These are phyloP conservation scores for Candida nanaspora DNA, from an alignment of 805 yeast species.

Conservation along the genomic window DNA sequence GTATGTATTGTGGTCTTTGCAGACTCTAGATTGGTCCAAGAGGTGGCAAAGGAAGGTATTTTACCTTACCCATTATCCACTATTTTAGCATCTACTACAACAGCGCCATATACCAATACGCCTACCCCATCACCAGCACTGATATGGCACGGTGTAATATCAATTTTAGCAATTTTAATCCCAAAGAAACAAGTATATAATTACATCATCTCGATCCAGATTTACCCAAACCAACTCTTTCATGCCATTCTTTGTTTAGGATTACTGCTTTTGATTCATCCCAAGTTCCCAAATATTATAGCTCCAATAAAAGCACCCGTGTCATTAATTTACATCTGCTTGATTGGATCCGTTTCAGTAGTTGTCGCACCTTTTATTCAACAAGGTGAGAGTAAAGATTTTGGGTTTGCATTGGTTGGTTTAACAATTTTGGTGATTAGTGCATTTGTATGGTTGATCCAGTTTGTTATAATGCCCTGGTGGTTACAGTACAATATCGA, in stretches of 20 bases:
- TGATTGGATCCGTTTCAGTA: conserved; percentile 37
- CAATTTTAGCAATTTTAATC: conserved; percentile 13
- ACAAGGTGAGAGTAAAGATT: conserved; percentile 5
- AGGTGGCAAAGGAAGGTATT: conserved; percentile 41
- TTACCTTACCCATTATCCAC: conserved; percentile 31
- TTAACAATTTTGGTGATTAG: conserved; percentile 12
- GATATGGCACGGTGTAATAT: conserved; percentile 16
- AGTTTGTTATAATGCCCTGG: conserved; percentile 10
- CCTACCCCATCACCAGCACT: conserved; percentile 38
- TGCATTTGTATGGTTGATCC: conserved; percentile 14
- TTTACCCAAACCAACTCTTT: conserved; percentile 38
- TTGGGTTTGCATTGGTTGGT: conserved; percentile 18
- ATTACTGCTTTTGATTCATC: conserved; percentile 14
- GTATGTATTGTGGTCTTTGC: conserved; percentile 41
- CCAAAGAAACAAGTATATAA: conserved; percentile 23
- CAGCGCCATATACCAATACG: too few species aligned
- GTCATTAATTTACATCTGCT: conserved; percentile 30
- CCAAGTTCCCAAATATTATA: conserved; percentile 13
- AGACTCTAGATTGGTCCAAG: conserved; percentile 40
- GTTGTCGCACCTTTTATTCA: conserved; percentile 45
- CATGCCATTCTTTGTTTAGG: conserved; percentile 19
- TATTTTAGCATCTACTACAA: conserved; percentile 37
- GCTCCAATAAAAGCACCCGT: conserved; percentile 20
- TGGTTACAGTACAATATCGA: conserved; percentile 8
- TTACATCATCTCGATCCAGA: conserved; percentile 37